Evolutionary conservation across 768 basidiomycete species (phyloP), one percentile per base, ranked within the genome.

Genomic region (Solioccasus polychromus): DNA sequence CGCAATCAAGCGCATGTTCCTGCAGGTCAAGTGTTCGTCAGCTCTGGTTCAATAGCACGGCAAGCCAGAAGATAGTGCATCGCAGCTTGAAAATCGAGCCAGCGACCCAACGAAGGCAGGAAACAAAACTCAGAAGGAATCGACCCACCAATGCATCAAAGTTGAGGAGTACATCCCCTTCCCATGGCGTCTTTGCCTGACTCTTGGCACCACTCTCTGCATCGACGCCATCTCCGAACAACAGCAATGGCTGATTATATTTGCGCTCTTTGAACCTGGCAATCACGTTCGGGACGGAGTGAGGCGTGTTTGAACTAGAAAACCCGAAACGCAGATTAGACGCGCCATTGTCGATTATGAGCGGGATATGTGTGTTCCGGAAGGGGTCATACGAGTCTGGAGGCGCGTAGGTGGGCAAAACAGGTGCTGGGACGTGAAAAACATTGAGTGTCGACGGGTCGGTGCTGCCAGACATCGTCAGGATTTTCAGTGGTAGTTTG

Each of bases 1-100:
- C 83, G 66, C 88, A 93, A 70, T 99, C 96, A 44, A 99, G 71
- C 7, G 89, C 89, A 63, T 91, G 83, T 76, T 99, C 96, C 95
- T 97, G 73, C 56, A 64, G 55, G 67, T 72, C 61, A 39, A 17
- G 41, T 18, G 5, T 15, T 4, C 6, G n/a, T 61, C 24, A 50
- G 42, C 25, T 42, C 38, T 23, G 14, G 8, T n/a, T n/a, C n/a
- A n/a, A n/a, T n/a, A n/a, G n/a, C n/a, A n/a, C n/a, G n/a, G n/a
- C n/a, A n/a, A n/a, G n/a, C n/a, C n/a, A n/a, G n/a, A n/a, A n/a
- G n/a, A n/a, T n/a, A n/a, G n/a, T n/a, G n/a, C n/a, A n/a, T n/a
- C n/a, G n/a, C n/a, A n/a, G n/a, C n/a, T n/a, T n/a, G n/a, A n/a
- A 38, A 52, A 37, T 42, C 49, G 38, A 61, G 39, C n/a, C 17